Evolutionary conservation across 1,139 yeast species (phyloP), one percentile per base, ranked within the genome.

Genomic region (Yamadazyma pseudoaaseri): DNA sequence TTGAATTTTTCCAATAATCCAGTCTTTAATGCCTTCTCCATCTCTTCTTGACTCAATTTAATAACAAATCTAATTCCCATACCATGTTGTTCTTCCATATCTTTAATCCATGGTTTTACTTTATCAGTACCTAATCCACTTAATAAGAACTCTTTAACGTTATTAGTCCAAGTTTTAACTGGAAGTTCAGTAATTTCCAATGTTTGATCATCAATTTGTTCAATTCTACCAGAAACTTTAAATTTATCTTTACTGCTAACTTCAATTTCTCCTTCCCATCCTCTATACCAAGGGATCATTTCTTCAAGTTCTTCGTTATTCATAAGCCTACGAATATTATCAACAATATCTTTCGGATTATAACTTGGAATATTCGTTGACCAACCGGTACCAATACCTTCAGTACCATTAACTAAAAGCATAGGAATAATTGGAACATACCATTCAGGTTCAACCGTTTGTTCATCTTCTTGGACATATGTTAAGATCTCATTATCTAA

Each of bases 381-480:
- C 97, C 98, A 94, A 48, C 98, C 99, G 32, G 98, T 90, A 46
- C 99, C 99, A 58, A 94, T 94, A 64, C 99, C 99, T 62, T 94
- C 98, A 7, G 94, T 74, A 37, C 99, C 99, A 56, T 94, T 94
- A 6, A 94, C 96, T 42, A 94, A 70, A 20, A 92, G 57, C 89
- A 89, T 86, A 4, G 99, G 99, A 32, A 94, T 51, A 16, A 94
- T 80, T 1, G 99, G 99, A 23, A 86, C 68, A 56, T 89, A 94
- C 92, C 95, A 87, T 52, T 86, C 90, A 0, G 99, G 99, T 56
- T 94, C 98, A 15, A 92, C 96, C 0, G 94, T 81, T 47, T 79
- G 81, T 49, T 89, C 97, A 62, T 94, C 98, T 57, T 90, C 98
- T 56, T 87, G 92, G 42, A 89, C 69, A 56, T 92, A 92, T 1